Evolutionary conservation across 1,139 yeast genomes (phyloP), one percentile per base, ranked within the genome.

Genomic region (Yamadazyma kanchanaburiensis): DNA sequence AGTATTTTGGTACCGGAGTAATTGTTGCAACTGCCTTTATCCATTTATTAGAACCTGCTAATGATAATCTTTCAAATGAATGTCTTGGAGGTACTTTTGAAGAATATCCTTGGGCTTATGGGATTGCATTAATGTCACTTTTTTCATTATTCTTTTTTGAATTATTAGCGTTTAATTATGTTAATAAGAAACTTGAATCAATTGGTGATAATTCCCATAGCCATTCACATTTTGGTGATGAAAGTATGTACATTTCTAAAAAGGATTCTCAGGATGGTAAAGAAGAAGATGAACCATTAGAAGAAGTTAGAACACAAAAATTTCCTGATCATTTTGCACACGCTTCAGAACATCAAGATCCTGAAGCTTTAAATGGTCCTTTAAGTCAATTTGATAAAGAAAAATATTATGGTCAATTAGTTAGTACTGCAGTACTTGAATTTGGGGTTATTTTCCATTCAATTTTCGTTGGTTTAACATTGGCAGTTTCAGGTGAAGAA

Each of bases 1-100:
- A 84, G 49, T 85, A 74, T 61, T 87, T 88, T 53, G 96, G 96
- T 38, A 81, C 95, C 1, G 96, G 96, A 30, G 96, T 88, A 30
- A 88, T 88, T 49, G 69, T 87, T 7, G 91, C 96, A 1, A 88
- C 96, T 2, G 88, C 95, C 0, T 82, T 86, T 46, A 80, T 88
- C 34, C 96, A 88, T 58, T 64, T 88, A 38, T 64, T 88, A 45
- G 79, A 80, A 44, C 95, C 95, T 0, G 95, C 95, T 3, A 62
- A 70, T 42, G 81, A 77, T 21, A 49, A 58, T 10, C 55, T 65
- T 15, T 33, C 48, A 7, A 43, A 57, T 22, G 59, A 53, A 16
- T 64, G 71, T 42, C 51, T 65, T 26, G 65, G 64, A 6, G 66
- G 62, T 1, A 45, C 49, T 2, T 57, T 55, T 34, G 48, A 38